These are phyloP conservation scores for Entoloma clypeatum DNA, from an alignment of 1,284 basidiomycete genomes.

Conservation along the genomic window DNA sequence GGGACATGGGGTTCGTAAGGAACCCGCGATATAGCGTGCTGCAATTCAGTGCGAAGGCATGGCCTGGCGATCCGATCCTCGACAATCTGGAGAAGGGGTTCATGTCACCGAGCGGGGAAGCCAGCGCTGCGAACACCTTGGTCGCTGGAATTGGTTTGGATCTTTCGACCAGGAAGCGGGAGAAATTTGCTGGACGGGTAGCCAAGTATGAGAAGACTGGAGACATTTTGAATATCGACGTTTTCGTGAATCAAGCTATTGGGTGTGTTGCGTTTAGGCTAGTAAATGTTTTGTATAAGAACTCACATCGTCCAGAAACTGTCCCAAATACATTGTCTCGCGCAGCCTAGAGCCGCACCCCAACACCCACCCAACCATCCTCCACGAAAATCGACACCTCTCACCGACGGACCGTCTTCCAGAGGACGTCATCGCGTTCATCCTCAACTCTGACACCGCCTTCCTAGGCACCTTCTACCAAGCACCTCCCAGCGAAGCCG, in stretches of 20 bases:
- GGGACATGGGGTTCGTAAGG: slow-evolving; percentile 41
- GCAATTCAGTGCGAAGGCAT: slow-evolving; percentile 39
- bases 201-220: slow-evolving; percentile 27
- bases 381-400: slow-evolving; percentile 33
- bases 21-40: slow-evolving; percentile 40
- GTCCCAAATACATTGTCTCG: slow-evolving; percentile 63
- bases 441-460: slow-evolving; percentile 47
- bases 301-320: slow-evolving; percentile 42
- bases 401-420: slow-evolving; percentile 41
- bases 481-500: slow-evolving; percentile 33
- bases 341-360: slow-evolving; percentile 44
- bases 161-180: slow-evolving; percentile 51
- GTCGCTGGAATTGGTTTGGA: slow-evolving; percentile 62
- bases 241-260: slow-evolving; percentile 51
- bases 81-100: no score
- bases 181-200: slow-evolving; percentile 58
- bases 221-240: slow-evolving; percentile 28
- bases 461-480: slow-evolving; percentile 54
- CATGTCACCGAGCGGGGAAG: slow-evolving; percentile 25
- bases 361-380: slow-evolving; percentile 35
- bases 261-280: slow-evolving; percentile 37
- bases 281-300: neutral
- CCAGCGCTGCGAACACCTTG: slow-evolving; percentile 29
- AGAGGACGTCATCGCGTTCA: slow-evolving; percentile 43
- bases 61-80: slow-evolving; percentile 55